A percentile compares a stretch with the other conserved stretches of the same genome.
phyloP scores from a whole-genome alignment of 1,284 basidiomycete genomes.

The Austroboletus niveus region DNA sequence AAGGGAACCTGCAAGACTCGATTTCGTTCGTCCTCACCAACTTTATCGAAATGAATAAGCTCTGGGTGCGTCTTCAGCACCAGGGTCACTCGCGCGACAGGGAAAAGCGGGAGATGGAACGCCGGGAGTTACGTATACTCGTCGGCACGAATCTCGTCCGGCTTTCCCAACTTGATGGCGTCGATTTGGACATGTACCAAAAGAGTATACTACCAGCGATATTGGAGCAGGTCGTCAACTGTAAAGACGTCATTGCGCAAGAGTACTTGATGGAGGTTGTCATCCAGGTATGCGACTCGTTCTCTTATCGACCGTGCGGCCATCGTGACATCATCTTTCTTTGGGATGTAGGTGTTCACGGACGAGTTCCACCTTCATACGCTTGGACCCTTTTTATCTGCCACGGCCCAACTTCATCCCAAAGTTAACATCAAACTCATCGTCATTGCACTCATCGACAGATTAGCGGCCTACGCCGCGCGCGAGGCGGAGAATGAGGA shows the following conservation, averaged over 20 bases:
- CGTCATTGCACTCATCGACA: conserved; percentile 93
- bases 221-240: conserved; percentile 93
- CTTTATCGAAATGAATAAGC: conserved; percentile 99
- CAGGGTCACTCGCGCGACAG: conserved; percentile 93
- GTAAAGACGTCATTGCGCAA: conserved; percentile 96
- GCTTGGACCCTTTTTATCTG: conserved; percentile 88
- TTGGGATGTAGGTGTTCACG: conserved; percentile 76
- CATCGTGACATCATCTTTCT: background rate
- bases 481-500: conserved; percentile 92
- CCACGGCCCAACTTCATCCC: conserved; percentile 90
- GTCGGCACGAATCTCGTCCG: conserved; percentile 96
- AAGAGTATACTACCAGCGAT: conserved; percentile 83
- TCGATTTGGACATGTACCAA: conserved; percentile 89
- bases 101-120: conserved; percentile 93
- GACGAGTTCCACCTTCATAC: conserved; percentile 96
- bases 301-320: background rate
- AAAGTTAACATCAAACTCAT: conserved; percentile 97
- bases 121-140: conserved; percentile 87
- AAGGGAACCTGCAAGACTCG: conserved; percentile 88
- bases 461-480: conserved; percentile 91
- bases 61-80: conserved; percentile 96
- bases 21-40: conserved; percentile 94
- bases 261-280: conserved; percentile 99
- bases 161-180: conserved; percentile 89
- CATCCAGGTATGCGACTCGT: conserved; percentile 69